Percentiles rank a stretch among this genome's conserved stretches.
phyloP scores from a whole-genome alignment of 306 rosid genomes.

The Luffa aegyptiaca region DNA sequence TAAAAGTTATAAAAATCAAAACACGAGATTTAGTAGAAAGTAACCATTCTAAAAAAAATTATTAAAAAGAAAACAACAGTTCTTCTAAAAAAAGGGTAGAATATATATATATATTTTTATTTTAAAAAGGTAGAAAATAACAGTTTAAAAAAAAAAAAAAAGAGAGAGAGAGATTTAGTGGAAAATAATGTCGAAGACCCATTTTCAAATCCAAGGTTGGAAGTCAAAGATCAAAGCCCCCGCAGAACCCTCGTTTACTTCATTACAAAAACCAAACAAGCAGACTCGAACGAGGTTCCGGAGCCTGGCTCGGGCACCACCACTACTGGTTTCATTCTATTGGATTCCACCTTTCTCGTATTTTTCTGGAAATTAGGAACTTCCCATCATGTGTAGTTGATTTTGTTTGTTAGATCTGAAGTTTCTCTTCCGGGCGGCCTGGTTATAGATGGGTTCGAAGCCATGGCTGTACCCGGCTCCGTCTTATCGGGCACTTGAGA shows the following conservation, averaged over 20 bases:
- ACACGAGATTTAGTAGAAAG: no score
- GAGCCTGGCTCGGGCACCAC: conserved; percentile 38
- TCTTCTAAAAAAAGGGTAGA: no score
- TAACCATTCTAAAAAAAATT: no score
- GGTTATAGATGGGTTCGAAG: conserved; percentile 57
- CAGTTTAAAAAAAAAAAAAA: no score
- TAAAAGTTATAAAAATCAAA: no score
- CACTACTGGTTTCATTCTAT: neutral
- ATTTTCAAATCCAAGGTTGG: neutral
- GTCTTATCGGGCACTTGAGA: conserved; percentile 47
- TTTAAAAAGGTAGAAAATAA: no score
- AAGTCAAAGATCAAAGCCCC: neutral
- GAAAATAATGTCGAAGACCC: neutral
- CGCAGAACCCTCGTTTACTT: neutral
- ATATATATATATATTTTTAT: no score
- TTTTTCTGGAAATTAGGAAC: neutral
- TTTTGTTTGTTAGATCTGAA: conserved; percentile 9
- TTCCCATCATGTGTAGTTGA: conserved; percentile 16
- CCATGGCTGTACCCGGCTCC: conserved; percentile 94
- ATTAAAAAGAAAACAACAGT: no score
- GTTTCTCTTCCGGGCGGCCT: neutral
- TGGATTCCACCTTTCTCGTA: neutral
- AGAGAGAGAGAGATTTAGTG: neutral
- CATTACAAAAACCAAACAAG: neutral
- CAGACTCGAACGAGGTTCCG: conserved; percentile 23